Evolutionary conservation across 1,284 basidiomycete genomes (phyloP), one percentile per base, ranked within the genome.

Genomic region (Ceratobasidium sp.): DNA sequence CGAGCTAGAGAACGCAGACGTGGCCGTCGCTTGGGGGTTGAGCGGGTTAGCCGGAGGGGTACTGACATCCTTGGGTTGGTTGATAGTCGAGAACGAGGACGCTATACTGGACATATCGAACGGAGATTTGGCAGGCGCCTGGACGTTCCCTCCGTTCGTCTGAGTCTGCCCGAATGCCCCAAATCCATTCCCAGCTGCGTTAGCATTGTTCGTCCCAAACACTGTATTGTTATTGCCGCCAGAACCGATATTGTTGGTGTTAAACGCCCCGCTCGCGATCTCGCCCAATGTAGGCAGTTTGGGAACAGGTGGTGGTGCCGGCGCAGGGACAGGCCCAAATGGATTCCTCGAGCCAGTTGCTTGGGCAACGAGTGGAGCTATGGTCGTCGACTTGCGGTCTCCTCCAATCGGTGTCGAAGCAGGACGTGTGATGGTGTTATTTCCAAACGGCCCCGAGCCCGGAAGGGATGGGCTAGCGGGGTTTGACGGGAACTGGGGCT

Each of bases 331-430:
- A 28, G 89, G 87, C 6, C 96, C 96, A 77, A 99, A 99, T 0
- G 97, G 97, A 84, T 99, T 99, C 77, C 90, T 90, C 1, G 93
- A 94, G 21, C 97, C 96, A 1, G 97, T 99, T 80, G 92, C 89
- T 80, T 98, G 96, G 3, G 94, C 86, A 77, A 89, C 88, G n/a
- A 98, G 86, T 1, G 82, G 80, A 74, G 82, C 80, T 71, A 28
- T 85, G n/a, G n/a, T n/a, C 0, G 83, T 81, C 3, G 86, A 83
- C 8, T 85, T 83, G 6, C 77, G 73, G 45, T 76, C 77, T 23
- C 46, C 46, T 69, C 83, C 84, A 55, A 89, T 84, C 23, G 89
- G 91, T 12, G 91, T 90, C 2, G 91, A 92, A 0, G 87, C 86
- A 16, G 91, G 88, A 9, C 91, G 86, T 28, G 85, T 32, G 69